Evolutionary conservation across 495 filamentous ascomycete species (phyloP).

Genomic region (Penicillium silybi): DNA sequence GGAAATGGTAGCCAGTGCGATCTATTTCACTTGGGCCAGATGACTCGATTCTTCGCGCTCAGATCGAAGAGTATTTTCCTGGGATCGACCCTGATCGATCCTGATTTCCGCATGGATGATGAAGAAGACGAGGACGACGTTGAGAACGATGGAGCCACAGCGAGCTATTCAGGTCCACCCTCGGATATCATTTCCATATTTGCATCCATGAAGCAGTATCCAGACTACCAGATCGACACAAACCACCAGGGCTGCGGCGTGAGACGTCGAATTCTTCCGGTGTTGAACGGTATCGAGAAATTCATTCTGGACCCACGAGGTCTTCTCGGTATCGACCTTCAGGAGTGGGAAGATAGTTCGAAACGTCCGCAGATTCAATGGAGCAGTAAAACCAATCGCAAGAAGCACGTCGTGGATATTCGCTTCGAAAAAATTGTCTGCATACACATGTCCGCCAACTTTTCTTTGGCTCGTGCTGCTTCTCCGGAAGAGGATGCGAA

Average conservation of each 20-base stretch:
- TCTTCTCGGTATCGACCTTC: slow-evolving; percentile 64
- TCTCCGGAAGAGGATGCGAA: slow-evolving; percentile 31
- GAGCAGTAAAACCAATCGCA: slow-evolving; percentile 18
- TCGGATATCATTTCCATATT: slow-evolving; percentile 51
- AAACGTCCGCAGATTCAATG: slow-evolving; percentile 20
- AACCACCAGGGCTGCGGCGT: slow-evolving; percentile 77
- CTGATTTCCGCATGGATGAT: slow-evolving; percentile 27
- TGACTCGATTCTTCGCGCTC: slow-evolving; percentile 69
- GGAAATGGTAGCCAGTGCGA: slow-evolving; percentile 74
- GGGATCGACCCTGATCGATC: slow-evolving; percentile 45
- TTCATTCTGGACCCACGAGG: slow-evolving; percentile 64
- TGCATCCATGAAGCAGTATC: slow-evolving; percentile 54
- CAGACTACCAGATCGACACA: slow-evolving; percentile 74
- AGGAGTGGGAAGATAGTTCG: slow-evolving; percentile 6
- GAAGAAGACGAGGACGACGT: slow-evolving; percentile 9
- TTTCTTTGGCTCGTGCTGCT: neutral
- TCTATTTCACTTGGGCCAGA: slow-evolving; percentile 81
- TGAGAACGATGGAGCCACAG: neutral
- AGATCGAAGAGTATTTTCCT: slow-evolving; percentile 46
- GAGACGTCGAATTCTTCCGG: slow-evolving; percentile 59
- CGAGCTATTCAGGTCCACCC: slow-evolving; percentile 10
- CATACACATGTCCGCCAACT: slow-evolving; percentile 1
- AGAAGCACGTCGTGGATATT: slow-evolving; percentile 29
- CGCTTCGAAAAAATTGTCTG: slow-evolving; percentile 27
- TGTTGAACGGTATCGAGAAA: slow-evolving; percentile 62